Evolutionary conservation across 2,329 filamentous ascomycete genomes (phyloP).

Genomic region (Lasiodiplodia sp.): DNA sequence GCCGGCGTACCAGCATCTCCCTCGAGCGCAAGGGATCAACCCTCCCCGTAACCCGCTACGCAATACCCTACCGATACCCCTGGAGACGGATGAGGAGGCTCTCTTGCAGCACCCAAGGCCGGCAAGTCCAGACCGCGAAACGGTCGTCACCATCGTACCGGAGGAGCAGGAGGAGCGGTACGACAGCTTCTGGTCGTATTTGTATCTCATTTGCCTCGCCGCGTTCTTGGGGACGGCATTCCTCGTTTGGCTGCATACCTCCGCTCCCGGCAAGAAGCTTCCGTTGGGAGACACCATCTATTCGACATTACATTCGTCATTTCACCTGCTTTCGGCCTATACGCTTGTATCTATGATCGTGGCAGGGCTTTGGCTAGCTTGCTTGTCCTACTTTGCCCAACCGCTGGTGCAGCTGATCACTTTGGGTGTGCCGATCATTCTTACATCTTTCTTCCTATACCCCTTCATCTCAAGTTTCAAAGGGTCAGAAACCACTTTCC

Average conservation of each 20-base stretch:
- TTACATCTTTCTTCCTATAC: conserved; percentile 90
- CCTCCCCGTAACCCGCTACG: conserved; percentile 51
- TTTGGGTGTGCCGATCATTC: conserved; percentile 82
- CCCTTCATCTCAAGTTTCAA: conserved; percentile 90
- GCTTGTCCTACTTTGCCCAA: conserved; percentile 85
- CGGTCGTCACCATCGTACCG: conserved; percentile 61
- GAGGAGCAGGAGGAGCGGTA: conserved; percentile 71
- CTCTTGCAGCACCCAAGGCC: conserved; percentile 54
- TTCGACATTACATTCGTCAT: conserved; percentile 83
- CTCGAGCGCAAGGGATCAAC: conserved; percentile 52
- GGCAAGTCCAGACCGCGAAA: conserved; percentile 59
- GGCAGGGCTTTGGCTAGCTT: conserved; percentile 87
- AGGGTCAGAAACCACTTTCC: conserved; percentile 77
- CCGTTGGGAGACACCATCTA: conserved; percentile 94
- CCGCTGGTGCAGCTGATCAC: conserved; percentile 82
- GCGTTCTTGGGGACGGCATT: conserved; percentile 88
- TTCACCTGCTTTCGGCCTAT: conserved; percentile 88
- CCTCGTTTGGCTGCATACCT: conserved; percentile 88
- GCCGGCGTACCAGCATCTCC: conserved; percentile 65
- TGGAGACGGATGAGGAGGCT: conserved; percentile 61
- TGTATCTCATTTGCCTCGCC: conserved; percentile 85
- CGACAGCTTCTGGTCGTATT: conserved; percentile 89
- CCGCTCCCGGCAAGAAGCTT: conserved; percentile 70
- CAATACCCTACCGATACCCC: conserved; percentile 49
- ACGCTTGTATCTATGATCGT: conserved; percentile 89